Conservation (phyloP, 2,329 filamentous ascomycete genomes). For the Teratosphaeria destructans region DNA sequence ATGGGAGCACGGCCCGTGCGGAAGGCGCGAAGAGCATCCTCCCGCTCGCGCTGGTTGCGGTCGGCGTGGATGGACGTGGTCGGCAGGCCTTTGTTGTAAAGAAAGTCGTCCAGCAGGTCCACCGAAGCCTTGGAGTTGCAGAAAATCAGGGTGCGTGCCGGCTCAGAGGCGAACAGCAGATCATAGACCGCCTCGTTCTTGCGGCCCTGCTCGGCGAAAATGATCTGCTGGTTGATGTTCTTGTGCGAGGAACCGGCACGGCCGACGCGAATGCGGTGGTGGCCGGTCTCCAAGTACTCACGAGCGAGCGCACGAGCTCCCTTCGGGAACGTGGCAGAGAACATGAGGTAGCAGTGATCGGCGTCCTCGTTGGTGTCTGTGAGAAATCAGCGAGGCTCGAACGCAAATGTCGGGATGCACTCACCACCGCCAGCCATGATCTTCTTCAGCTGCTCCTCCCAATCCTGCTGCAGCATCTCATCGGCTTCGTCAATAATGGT, state of each 20-base stretch:
- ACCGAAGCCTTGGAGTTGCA: slow-evolving; percentile 70
- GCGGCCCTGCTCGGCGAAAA: slow-evolving; percentile 52
- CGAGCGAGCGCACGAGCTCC: slow-evolving; percentile 64
- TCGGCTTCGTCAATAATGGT: slow-evolving; percentile 89
- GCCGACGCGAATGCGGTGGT: slow-evolving; percentile 75
- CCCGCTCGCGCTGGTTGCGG: slow-evolving; percentile 80
- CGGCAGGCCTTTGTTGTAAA: slow-evolving; percentile 69
- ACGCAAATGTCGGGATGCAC: slow-evolving; percentile 21
- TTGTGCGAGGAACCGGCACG: slow-evolving; percentile 64
- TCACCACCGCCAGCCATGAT: slow-evolving; percentile 75
- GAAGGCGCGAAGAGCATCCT: slow-evolving; percentile 81
- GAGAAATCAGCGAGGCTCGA: slow-evolving; percentile 7
- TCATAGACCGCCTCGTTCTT: slow-evolving; percentile 67
- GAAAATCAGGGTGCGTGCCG: slow-evolving; percentile 77
- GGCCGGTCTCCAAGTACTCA: slow-evolving; percentile 61
- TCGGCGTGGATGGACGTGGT: slow-evolving; percentile 81
- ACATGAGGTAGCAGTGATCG: slow-evolving; percentile 65
- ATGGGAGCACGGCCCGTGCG: slow-evolving; percentile 64
- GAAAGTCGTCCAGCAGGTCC: slow-evolving; percentile 76
- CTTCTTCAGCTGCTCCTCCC: slow-evolving; percentile 63
- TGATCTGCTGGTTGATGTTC: slow-evolving; percentile 70
- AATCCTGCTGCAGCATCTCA: slow-evolving; percentile 71
- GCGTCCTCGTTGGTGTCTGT: slow-evolving; percentile 64
- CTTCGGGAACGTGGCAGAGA: slow-evolving; percentile 90
- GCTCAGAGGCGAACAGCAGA: slow-evolving; percentile 58